These are phyloP conservation scores for Venturia nashicola DNA, from an alignment of 2,329 filamentous ascomycete species.

Conservation along the genomic window DNA sequence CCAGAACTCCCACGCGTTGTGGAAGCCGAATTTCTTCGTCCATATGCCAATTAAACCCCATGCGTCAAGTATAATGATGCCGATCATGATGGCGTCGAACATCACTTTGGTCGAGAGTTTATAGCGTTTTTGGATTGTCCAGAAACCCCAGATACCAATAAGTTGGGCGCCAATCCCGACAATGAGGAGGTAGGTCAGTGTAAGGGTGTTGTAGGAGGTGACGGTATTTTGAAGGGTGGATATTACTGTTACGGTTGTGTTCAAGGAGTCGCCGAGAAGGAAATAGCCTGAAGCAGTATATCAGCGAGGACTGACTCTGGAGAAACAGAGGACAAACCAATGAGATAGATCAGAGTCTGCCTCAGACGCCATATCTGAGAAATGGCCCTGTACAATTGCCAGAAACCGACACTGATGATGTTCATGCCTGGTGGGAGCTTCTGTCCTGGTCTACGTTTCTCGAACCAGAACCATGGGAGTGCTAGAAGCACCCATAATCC, in stretches of 20 bases:
- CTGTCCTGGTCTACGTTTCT: constrained; percentile 51
- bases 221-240: constrained; percentile 52
- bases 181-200: constrained; percentile 53
- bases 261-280: constrained; percentile 55
- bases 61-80: constrained; percentile 47
- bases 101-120: constrained; percentile 52
- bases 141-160: constrained; percentile 50
- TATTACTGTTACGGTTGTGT: constrained; percentile 59
- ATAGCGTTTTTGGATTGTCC: constrained; percentile 48
- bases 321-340: constrained; percentile 29
- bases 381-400: constrained; percentile 47
- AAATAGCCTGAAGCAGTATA: constrained; percentile 40
- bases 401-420: constrained; percentile 47
- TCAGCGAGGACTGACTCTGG: not conserved
- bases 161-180: constrained; percentile 54
- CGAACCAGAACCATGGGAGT: constrained; percentile 54
- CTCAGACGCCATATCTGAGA: constrained; percentile 51
- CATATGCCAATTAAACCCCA: constrained; percentile 50
- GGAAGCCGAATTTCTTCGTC: constrained; percentile 41
- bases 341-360: constrained; percentile 53
- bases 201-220: constrained; percentile 51
- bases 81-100: constrained; percentile 52
- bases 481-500: constrained; percentile 52
- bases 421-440: constrained; percentile 33
- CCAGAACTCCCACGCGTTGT: constrained; percentile 42